Base-by-base conservation (phyloP, 768 basidiomycete genomes). In the Tylopilus intermedius region DNA sequence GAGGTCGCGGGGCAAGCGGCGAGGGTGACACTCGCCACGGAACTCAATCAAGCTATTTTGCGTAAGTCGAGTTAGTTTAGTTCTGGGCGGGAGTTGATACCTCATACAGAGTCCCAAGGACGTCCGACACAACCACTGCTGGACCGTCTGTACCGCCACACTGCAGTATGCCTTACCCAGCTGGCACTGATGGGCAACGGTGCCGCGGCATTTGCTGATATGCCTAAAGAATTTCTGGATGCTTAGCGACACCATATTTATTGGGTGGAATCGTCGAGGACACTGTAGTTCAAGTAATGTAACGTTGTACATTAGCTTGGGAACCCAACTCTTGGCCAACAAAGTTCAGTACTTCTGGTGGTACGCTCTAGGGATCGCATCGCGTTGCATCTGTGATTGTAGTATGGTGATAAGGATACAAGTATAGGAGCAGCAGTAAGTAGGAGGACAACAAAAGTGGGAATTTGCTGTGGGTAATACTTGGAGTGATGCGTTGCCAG, bases 41-140 rank as follows among this genome's bases (percentile, higher is more conserved):
- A 90, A 70, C 67, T 93, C 37, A 93, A 94, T 61, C 78, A 83
- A 66, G 88, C 84, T 38, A 90, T 94, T 52, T 73, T 94, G 49
- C 86, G 91, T 92, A 60, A 59, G 83, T 71, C 42, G 41, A 45
- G 33, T 37, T 46, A 40, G 14, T 49, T 6, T 21, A 48, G 15
- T 47, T 40, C 27, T 13, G n/a, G 26, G 4, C 27, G 52, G 26
- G 42, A 51, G 35, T 54, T 61, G 41, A 57, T 32, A 8, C 5
- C 24, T 27, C 38, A 48, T 26, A 10, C 55, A 94, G 90, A 81
- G 69, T 91, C 90, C 0, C 87, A 88, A 72, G 86, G 86, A 18
- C 79, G 80, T 35, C 88, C 89, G 2, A 72, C 79, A 6, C 76
- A 76, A 48, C 88, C 91, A 3, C 74, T 84, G 13, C 74, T 94